phyloP scores from a whole-genome alignment of 2,329 filamentous ascomycete genomes.

The Aspergillus calidoustus region DNA sequence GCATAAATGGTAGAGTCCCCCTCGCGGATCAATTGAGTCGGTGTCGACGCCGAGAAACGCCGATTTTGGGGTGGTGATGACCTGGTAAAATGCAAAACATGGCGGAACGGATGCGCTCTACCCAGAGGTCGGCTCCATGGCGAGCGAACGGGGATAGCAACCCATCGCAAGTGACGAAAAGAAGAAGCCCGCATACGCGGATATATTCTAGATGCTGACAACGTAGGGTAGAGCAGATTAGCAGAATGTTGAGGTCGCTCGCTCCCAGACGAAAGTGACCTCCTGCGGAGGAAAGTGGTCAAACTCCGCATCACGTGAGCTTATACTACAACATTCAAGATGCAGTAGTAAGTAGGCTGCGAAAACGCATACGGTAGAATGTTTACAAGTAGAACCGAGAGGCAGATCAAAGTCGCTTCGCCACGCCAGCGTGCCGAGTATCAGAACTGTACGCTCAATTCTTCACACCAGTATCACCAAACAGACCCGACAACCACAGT shows the following conservation, averaged over 20 bases:
- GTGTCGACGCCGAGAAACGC: slow-evolving; percentile 29
- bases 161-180: slow-evolving; percentile 32
- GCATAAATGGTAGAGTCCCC: slow-evolving; percentile 78
- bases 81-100: slow-evolving; percentile 17
- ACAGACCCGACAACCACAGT: slow-evolving; percentile 23
- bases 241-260: neutral
- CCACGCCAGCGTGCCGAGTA: slow-evolving; percentile 31
- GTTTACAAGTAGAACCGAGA: neutral
- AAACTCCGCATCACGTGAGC: slow-evolving; percentile 5
- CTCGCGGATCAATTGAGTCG: slow-evolving; percentile 28
- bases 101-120: slow-evolving; percentile 20
- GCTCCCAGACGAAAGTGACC: neutral
- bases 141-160: slow-evolving; percentile 27
- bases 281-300: neutral
- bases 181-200: slow-evolving; percentile 39
- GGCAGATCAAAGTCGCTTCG: slow-evolving; percentile 22
- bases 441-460: slow-evolving; percentile 21
- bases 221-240: neutral
- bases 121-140: slow-evolving; percentile 26
- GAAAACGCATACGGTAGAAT: neutral
- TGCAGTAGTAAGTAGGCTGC: neutral
- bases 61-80: slow-evolving; percentile 19
- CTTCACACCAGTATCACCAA: slow-evolving; percentile 19
- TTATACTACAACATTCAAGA: neutral
- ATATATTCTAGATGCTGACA: neutral